A percentile compares a stretch with the other conserved stretches of the same genome.
Conservation (phyloP, 2,329 filamentous ascomycete species). For the Cercospora zeina region DNA sequence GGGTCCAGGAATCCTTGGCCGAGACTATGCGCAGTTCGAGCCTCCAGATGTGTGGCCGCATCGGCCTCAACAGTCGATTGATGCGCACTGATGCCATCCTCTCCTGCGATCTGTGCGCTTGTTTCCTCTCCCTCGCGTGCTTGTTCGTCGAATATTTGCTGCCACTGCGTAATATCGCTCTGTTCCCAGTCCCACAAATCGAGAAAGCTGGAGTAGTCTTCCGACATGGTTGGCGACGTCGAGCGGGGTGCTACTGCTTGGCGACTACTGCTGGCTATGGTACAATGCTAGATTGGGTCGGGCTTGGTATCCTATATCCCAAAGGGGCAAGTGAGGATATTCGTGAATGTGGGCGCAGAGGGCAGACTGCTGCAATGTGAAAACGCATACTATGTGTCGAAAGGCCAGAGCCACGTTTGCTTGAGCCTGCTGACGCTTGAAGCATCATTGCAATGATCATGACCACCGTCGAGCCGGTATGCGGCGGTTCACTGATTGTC, state of each 20-base stretch:
- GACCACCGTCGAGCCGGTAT: not conserved
- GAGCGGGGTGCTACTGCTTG: not conserved
- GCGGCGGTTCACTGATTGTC: slow-evolving; percentile 2
- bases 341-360: not conserved
- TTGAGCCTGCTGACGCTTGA: slow-evolving; percentile 1
- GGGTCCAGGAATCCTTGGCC: slow-evolving; percentile 3
- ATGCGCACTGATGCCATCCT: not conserved
- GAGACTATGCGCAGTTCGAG: slow-evolving; percentile 3
- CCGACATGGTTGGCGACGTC: not conserved
- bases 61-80: not conserved
- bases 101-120: not conserved
- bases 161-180: slow-evolving; percentile 7
- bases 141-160: slow-evolving; percentile 11
- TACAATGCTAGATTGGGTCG: not conserved
- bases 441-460: not conserved
- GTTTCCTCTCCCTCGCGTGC: not conserved
- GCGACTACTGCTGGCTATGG: slow-evolving; percentile 1
- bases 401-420: slow-evolving; percentile 2
- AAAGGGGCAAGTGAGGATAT: not conserved
- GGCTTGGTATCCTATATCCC: not conserved
- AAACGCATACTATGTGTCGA: not conserved
- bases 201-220: slow-evolving; percentile 4
- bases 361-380: not conserved
- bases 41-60: slow-evolving; percentile 9
- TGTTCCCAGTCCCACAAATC: slow-evolving; percentile 4